phyloP scores from a whole-genome alignment of 441 rosid species.

The Corymbia calophylla region DNA sequence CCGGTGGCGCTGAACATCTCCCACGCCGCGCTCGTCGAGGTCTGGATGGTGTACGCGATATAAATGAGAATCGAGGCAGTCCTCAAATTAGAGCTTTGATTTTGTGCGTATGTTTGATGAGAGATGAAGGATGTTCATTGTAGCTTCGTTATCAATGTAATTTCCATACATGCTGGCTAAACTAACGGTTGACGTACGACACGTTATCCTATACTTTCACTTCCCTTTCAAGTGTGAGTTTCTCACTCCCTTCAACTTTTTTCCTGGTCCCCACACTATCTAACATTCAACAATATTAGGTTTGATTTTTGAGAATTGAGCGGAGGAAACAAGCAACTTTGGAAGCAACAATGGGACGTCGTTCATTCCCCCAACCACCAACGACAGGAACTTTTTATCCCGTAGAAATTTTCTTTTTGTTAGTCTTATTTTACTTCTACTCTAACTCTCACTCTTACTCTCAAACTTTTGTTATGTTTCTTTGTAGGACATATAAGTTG shows the following conservation, averaged over 20 bases:
- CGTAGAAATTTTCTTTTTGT: not conserved
- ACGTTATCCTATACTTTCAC: not conserved
- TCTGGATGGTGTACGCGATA: slow-evolving; percentile 37
- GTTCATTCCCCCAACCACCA: not conserved
- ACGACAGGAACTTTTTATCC: not conserved
- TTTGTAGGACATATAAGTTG: too few species aligned
- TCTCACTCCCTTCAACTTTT: not conserved
- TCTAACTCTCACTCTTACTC: too few species aligned
- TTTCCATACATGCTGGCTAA: not conserved
- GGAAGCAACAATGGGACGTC: not conserved
- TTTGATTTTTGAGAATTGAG: not conserved
- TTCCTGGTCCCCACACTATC: not conserved
- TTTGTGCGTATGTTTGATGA: not conserved
- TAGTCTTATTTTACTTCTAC: too few species aligned
- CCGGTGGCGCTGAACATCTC: slow-evolving; percentile 50
- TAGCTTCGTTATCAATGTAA: not conserved
- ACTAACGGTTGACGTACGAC: not conserved
- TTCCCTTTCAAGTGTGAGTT: not conserved
- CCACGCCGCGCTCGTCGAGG: slow-evolving; percentile 57
- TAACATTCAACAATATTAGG: not conserved
- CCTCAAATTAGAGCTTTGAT: not conserved
- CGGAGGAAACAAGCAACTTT: not conserved
- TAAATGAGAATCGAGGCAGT: not conserved
- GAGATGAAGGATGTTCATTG: not conserved
- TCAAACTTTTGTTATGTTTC: too few species aligned